phyloP scores from a whole-genome alignment of 257 asterid genomes.

The Solanum sejunctum region DNA sequence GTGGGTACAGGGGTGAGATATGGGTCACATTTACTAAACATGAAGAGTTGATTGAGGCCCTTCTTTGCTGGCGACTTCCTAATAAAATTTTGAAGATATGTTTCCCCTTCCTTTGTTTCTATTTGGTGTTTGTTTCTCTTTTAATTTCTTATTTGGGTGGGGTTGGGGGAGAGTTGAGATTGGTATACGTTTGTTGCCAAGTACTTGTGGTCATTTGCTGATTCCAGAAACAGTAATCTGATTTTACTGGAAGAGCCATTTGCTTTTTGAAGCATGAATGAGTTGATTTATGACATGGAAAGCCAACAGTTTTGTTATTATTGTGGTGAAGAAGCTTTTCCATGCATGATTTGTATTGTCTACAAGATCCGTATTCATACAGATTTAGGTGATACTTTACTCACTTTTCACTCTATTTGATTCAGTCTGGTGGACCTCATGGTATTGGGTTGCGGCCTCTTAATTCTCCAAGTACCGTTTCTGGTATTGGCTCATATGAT shows the following conservation, averaged over 20 bases:
- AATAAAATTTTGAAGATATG: not conserved
- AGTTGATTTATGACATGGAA: not conserved
- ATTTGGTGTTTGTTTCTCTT: not conserved
- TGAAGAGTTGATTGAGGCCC: not conserved
- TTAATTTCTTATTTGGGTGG: not conserved
- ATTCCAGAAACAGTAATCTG: not conserved
- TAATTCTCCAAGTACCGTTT: slow-evolving; percentile 56
- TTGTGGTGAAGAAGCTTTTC: not conserved
- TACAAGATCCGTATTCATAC: not conserved
- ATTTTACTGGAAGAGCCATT: not conserved
- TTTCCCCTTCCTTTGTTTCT: not conserved
- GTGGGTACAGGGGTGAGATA: not conserved
- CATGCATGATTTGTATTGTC: not conserved
- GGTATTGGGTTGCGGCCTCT: slow-evolving; percentile 73
- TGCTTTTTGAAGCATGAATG: not conserved
- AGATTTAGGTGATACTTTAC: not conserved
- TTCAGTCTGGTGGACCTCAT: slow-evolving; percentile 67
- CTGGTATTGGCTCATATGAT: slow-evolving; percentile 79
- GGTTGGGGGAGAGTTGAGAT: not conserved
- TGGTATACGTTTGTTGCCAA: not conserved
- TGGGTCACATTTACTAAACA: not conserved
- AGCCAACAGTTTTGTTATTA: not conserved
- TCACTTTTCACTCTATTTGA: not conserved
- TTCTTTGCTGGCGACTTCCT: not conserved
- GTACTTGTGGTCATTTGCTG: not conserved